Evolutionary conservation across 495 filamentous ascomycete genomes (phyloP), one percentile per base, ranked within the genome.

Genomic region (Aspergillus bertholletiae): DNA sequence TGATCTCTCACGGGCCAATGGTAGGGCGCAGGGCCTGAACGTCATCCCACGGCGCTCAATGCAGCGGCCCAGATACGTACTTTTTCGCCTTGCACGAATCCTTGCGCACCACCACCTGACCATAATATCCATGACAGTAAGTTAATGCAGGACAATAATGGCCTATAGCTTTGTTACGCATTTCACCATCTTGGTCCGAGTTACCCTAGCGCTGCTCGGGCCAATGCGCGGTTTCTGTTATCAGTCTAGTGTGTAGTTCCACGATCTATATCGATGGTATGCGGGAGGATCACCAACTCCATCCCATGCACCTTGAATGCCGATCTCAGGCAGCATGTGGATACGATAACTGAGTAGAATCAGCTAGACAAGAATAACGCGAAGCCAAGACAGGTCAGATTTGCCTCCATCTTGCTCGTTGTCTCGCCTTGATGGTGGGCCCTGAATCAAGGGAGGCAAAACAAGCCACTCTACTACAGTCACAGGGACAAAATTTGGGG

Each of bases 31-130:
- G 9, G 46, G 28, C 28, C 21, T 23, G 21, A 48, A 32, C 17
- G 26, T 34, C 26, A 34, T 49, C 46, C 28, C 46, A 49, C 46
- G 46, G 46, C 23, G 23, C 46, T 35, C n/a, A 11, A 34, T 49
- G 46, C 28, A 49, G 45, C 44, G 27, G 44, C 23, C 44, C 44
- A 15, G 27, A 48, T 27, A 47, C 32, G 45, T 15, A n/a, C n/a
- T 34, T 28, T 8, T 30, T 48, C 22, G 28, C 28, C 28, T 49
- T 37, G 12, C 17, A 17, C 37, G 18, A 22, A 35, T 49, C 46
- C 34, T 20, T 22, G 39, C 39, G 20, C 9, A 43, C 39, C 46
- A 48, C 26, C 30, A 34, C 34, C 46, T 13, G 46, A 32, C 21
- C 13, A 35, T 49, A 18, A 37, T 43, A 43, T 7, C 39, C 39